Conservation (phyloP, 78 protist species). For the Corallochytrium limacisporum region DNA sequence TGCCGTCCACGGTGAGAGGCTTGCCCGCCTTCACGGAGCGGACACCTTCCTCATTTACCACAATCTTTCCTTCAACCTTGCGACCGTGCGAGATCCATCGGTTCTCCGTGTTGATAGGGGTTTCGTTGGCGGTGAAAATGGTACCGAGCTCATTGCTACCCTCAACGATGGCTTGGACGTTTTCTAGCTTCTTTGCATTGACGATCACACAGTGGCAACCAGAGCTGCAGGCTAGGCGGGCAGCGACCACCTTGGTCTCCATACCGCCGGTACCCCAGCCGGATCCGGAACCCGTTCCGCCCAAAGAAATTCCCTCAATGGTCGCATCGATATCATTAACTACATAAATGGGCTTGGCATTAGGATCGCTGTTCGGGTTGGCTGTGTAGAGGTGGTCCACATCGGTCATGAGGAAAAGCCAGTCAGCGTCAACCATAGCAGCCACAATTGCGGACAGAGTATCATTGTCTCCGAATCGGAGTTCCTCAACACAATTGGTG, state of each 20-base stretch:
- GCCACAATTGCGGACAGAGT: constrained; percentile 41
- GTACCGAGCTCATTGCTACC: too few relatives aligned
- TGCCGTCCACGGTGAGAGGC: too few relatives aligned
- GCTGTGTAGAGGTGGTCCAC: constrained; percentile 22
- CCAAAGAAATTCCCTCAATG: neutral
- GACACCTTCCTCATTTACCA: too few relatives aligned
- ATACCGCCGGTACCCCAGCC: constrained; percentile 36
- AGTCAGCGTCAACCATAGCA: constrained; percentile 19
- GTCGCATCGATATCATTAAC: neutral
- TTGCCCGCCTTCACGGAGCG: too few relatives aligned
- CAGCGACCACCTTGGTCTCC: constrained; percentile 27
- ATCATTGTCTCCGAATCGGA: constrained; percentile 43
- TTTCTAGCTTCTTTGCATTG: neutral
- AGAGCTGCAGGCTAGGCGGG: constrained; percentile 13
- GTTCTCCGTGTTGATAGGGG: too few relatives aligned
- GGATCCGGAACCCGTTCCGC: neutral
- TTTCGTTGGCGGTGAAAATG: too few relatives aligned
- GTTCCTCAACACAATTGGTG: constrained; percentile 17
- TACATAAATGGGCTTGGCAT: neutral
- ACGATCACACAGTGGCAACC: neutral
- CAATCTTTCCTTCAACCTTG: too few relatives aligned
- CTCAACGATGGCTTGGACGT: too few relatives aligned
- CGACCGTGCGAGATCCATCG: too few relatives aligned
- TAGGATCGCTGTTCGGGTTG: constrained; percentile 14
- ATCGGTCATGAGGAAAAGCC: constrained; percentile 33